Evolutionary conservation across 225 moss, liverwort and hornwort genomes (phyloP), one percentile per base, ranked within the genome.

Genomic region (Rhytidiadelphus loreus): DNA sequence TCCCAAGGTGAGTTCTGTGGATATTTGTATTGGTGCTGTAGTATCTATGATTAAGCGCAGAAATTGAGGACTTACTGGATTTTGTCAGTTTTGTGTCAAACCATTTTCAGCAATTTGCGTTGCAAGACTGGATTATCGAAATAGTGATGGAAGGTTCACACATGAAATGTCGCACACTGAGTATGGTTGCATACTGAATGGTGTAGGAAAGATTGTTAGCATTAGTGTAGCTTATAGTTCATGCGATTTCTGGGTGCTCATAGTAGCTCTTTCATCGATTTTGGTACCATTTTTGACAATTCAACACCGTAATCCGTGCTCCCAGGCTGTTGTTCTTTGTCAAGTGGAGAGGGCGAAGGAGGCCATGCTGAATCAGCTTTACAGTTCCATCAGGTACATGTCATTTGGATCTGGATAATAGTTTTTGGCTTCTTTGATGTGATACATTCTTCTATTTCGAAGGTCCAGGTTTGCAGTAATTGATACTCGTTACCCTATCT

Each of bases 291-390:
- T 82, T 72, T 73, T 89, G 72, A 92, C 55, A 25, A 87, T 64
- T 81, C 10, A 71, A 72, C 39, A 12, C 24, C 22, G 39, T 69
- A 50, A 43, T 85, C 48, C 55, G 61, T 89, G 81, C 76, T 88
- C 25, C 83, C 91, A 95, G 95, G 95, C 95, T 69, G 93, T 95
- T 77, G 95, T 95, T 77, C 93, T 95, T 80, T 95, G 95, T 60
- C 95, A 95, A 94, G 95, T 95, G 65, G 95, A 95, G 88, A 91
- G 94, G 90, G 94, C 95, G 7, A 95, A 94, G 88, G 95, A 95
- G 89, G 94, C 95, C 37, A 95, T 95, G 95, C 86, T 95, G 68
- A 95, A 95, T 83, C 94, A 95, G 76, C 95, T 95, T 50, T 95
- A 95, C 84, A 95, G 95, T 87, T 94, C 95, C 39, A 73, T 95